Percentiles rank a stretch among this genome's conserved stretches.
These are phyloP conservation scores for Mortierella polycephala DNA, from an alignment of 371 early-diverging fungal species.

Conservation along the genomic window DNA sequence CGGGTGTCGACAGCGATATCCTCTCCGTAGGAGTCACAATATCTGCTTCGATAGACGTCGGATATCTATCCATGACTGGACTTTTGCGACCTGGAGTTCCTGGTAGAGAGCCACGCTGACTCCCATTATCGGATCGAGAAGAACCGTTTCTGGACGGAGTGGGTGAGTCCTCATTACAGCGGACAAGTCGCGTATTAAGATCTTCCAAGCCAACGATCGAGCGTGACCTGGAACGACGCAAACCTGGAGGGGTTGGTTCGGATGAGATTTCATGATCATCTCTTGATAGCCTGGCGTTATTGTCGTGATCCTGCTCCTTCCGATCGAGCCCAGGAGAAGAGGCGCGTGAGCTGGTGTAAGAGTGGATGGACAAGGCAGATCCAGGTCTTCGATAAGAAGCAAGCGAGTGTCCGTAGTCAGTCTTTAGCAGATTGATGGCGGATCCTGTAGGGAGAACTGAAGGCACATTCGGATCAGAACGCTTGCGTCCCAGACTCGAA, in stretches of 20 bases:
- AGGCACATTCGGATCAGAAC: conserved; percentile 16
- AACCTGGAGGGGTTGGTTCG: conserved; percentile 16
- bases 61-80: conserved; percentile 14
- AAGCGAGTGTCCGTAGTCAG: conserved; percentile 3
- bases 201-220: conserved; percentile 10
- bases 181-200: neutral
- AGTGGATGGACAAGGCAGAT: conserved; percentile 48
- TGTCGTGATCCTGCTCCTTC: conserved; percentile 8
- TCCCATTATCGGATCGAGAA: conserved; percentile 2
- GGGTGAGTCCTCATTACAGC: neutral
- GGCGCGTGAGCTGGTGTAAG: conserved; percentile 41
- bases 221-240: conserved; percentile 21
- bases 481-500: conserved; percentile 45
- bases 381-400: conserved; percentile 28
- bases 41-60: conserved; percentile 14
- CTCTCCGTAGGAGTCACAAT: conserved; percentile 9
- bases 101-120: conserved; percentile 7
- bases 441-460: conserved; percentile 6
- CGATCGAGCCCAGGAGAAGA: conserved; percentile 20
- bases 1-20: conserved; percentile 4
- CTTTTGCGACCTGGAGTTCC: conserved; percentile 11
- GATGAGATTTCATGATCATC: conserved; percentile 16
- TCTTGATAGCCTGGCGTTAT: conserved; percentile 3
- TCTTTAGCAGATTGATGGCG: conserved; percentile 1
- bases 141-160: neutral